Percentiles rank a stretch among this genome's conserved stretches.
phyloP scores from a whole-genome alignment of 1,284 basidiomycete species.

The Caloboletus inedulis region DNA sequence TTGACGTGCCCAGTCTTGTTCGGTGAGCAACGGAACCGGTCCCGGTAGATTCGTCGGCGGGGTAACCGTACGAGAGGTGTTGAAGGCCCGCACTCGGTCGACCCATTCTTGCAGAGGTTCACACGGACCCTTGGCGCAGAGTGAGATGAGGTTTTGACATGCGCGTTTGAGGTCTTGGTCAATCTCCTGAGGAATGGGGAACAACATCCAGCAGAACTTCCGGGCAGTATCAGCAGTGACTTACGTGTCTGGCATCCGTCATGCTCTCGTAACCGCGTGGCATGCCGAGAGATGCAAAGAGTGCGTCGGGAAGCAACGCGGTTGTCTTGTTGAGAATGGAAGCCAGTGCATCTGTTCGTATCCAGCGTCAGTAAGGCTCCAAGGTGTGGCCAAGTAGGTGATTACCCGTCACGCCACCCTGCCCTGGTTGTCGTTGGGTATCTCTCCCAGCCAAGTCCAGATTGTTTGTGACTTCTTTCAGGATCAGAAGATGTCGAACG shows the following conservation, averaged over 20 bases:
- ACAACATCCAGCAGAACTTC: not conserved
- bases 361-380: constrained; percentile 4
- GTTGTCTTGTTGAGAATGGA: constrained; percentile 72
- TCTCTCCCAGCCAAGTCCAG: constrained; percentile 62
- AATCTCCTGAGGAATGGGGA: constrained; percentile 54
- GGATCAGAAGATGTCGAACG: constrained; percentile 82
- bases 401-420: constrained; percentile 54
- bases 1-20: constrained; percentile 45
- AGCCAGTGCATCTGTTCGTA: constrained; percentile 61
- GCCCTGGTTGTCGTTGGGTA: constrained; percentile 34
- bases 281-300: constrained; percentile 67
- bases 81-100: constrained; percentile 42
- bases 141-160: constrained; percentile 78
- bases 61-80: constrained; percentile 20
- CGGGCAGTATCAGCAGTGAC: constrained; percentile 20
- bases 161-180: constrained; percentile 78
- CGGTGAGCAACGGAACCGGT: constrained; percentile 26
- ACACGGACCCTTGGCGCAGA: constrained; percentile 52
- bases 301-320: constrained; percentile 63
- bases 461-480: constrained; percentile 84
- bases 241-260: constrained; percentile 62
- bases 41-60: constrained; percentile 11
- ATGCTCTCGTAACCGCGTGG: constrained; percentile 54
- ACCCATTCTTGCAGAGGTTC: constrained; percentile 60
- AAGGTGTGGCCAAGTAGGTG: not conserved